Base-by-base conservation (phyloP, 805 yeast genomes). In the Kazachstania psychrophila region DNA sequence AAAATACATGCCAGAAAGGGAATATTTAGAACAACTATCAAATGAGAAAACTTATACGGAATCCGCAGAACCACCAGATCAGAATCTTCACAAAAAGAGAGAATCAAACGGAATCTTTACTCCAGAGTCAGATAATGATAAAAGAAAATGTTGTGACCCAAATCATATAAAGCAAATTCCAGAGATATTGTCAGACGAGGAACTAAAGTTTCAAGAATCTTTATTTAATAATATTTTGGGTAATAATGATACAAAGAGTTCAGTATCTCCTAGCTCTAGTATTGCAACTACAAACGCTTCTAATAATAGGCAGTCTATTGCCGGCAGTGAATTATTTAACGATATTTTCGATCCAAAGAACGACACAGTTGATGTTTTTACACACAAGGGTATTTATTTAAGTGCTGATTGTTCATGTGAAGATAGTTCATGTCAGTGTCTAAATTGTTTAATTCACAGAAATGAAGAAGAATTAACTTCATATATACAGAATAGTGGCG, bases 361-460 rank as follows among this genome's bases (percentile, higher is more conserved):
- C 20, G 47, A 47, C 8, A 45, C 45, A 36, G 54, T 57, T 1
- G 62, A 59, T 34, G 45, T 58, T 3, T 45, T 58, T 14, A 57
- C 61, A 2, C 62, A 54, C 28, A 49, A 54, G 33, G 60, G 62
- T 13, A 39, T 58, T 3, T 57, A 43, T 26, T 34, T 59, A 25
- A 58, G 61, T 33, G 49, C 62, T 1, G 47, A 52, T 17, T 59
- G 64, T 38, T 50, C 58, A 8, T 59, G 64, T 43, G 44, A 43
- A 4, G 61, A 53, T 34, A 54, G 45, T 20, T 43, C 47, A 19
- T 59, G 64, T 40, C 47, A 33, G 24, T 59, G 64, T 39, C 45
- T 52, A 11, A 58, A 58, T 28, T 59, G 64, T 40, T 34, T 59
- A 14, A 47, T 59, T 6, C 64, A 59, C 37, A 51, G 64, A 39